Base-by-base conservation (phyloP, 2,329 filamentous ascomycete species). In the Trichophyton equinum region DNA sequence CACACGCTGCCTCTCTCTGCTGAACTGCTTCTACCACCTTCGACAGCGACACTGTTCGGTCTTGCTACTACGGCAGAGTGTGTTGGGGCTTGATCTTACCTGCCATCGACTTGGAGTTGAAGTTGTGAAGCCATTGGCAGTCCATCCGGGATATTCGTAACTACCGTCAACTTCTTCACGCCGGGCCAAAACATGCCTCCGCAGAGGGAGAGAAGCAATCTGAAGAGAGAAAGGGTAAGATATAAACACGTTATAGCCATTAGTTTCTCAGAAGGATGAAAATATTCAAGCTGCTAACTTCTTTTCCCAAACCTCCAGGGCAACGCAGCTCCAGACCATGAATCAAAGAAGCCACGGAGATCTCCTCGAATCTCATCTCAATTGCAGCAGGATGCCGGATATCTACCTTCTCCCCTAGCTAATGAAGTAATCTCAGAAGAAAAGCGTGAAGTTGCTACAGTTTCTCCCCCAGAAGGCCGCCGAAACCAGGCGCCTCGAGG, bases 311-410 rank as follows among this genome's bases (percentile, higher is more conserved):
- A 25, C 30, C 58, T 60, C 61, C 65, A 64, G 25, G 64, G 63
- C 67, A 89, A 86, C 47, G 78, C 82, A 60, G 79, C 82, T 67
- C 77, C 80, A 42, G 70, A 69, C 44, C 72, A 75, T 64, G 86
- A 91, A 64, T 77, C 81, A 64, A 96, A 96, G 81, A 95, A 95
- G 74, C 85, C 87, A 62, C 86, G 92, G 64, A 85, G 89, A n/a
- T 91, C 89, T 51, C 80, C 88, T 66, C 85, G 89, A 64, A 77
- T 90, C 63, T 84, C 82, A 38, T 84, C 83, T 33, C 82, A 84
- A 66, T 78, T 63, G 40, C 74, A 71, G 69, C 71, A 86, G 67
- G 78, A 82, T 67, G 82, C 83, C 68, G 80, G 84, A 60, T 87
- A 89, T 64, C 82, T 95, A 18, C 91, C 90, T 11, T 94, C 90